Conservation (phyloP, 306 rosid genomes). For the Trichosanthes cucumerina region DNA sequence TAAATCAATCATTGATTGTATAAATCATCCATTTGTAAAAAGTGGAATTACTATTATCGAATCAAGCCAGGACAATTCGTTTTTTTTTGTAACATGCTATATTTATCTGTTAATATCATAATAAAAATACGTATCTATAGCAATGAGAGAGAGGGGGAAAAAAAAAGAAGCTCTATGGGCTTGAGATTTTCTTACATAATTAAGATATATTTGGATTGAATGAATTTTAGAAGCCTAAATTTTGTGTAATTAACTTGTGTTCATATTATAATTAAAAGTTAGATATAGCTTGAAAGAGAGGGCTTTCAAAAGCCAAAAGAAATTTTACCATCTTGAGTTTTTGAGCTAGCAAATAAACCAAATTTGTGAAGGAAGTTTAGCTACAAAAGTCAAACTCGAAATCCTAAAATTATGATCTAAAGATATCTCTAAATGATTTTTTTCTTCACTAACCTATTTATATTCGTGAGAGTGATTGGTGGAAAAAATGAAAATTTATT, state of each 20-base stretch:
- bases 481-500: too few species aligned
- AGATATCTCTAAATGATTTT: too few species aligned
- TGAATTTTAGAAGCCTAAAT: too few species aligned
- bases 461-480: too few species aligned
- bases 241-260: neutral
- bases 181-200: too few species aligned
- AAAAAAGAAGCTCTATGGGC: too few species aligned
- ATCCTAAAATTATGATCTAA: too few species aligned
- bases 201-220: too few species aligned
- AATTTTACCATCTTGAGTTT: neutral
- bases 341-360: neutral
- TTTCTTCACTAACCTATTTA: too few species aligned
- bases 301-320: neutral
- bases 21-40: neutral
- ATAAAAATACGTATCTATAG: neutral
- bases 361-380: too few species aligned
- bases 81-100: neutral
- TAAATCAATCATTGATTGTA: neutral
- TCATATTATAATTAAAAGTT: neutral
- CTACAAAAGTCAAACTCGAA: neutral
- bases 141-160: neutral
- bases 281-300: neutral
- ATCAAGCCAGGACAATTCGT: neutral
- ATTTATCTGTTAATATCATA: neutral
- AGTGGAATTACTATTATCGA: neutral